phyloP scores from a whole-genome alignment of 2,329 filamentous ascomycete species.

The Sclerotinia trifoliorum region DNA sequence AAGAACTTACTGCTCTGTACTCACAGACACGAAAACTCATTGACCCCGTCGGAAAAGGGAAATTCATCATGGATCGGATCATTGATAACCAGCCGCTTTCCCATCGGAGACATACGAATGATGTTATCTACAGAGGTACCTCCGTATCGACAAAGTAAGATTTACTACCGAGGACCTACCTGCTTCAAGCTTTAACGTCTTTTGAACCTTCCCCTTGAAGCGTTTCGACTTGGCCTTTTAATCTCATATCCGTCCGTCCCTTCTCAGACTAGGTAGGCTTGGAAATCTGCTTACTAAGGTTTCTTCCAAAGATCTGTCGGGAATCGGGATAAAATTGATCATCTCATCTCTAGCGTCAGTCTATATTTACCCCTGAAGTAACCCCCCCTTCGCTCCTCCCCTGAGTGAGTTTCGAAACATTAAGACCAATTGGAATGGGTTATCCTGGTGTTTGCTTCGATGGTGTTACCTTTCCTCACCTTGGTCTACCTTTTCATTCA shows the following conservation, averaged over 20 bases:
- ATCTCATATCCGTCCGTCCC: background rate
- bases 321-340: conserved; percentile 14
- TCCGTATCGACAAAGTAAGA: background rate
- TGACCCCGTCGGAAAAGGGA: background rate
- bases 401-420: conserved; percentile 8
- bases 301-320: conserved; percentile 6
- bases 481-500: background rate
- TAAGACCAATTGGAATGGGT: background rate
- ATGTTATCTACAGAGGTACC: no score
- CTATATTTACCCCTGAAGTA: background rate
- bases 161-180: no score
- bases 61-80: background rate
- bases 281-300: background rate
- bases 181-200: background rate
- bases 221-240: conserved; percentile 1
- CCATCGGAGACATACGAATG: background rate
- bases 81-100: conserved; percentile 1
- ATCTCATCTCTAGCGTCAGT: background rate
- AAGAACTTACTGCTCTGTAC: background rate
- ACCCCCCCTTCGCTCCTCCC: background rate
- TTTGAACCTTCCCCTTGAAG: background rate
- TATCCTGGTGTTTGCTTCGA: background rate
- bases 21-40: background rate
- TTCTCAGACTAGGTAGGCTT: background rate
- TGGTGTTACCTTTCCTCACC: background rate